Evolutionary conservation across 2,329 filamentous ascomycete genomes (phyloP).

Genomic region (Onygena corvina): DNA sequence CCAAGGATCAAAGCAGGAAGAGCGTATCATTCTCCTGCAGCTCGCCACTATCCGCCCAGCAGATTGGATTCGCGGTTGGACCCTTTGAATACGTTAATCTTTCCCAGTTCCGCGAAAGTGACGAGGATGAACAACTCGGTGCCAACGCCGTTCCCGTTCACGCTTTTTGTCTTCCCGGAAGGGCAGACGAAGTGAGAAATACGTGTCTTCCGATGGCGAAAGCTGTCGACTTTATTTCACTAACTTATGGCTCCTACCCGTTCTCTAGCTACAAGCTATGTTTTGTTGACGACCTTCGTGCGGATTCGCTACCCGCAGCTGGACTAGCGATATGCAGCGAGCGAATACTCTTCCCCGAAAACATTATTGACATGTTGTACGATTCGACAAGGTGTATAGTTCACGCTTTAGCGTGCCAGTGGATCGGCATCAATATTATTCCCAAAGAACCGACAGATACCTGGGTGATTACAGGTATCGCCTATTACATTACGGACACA

Average conservation of each 20-base stretch:
- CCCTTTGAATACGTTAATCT: slow-evolving; percentile 91
- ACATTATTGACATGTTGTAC: slow-evolving; percentile 74
- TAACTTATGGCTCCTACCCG: slow-evolving; percentile 80
- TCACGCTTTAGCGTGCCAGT: slow-evolving; percentile 77
- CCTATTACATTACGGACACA: slow-evolving; percentile 88
- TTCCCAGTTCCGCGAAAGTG: slow-evolving; percentile 74
- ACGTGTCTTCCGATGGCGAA: slow-evolving; percentile 73
- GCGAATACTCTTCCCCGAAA: slow-evolving; percentile 69
- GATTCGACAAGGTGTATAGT: slow-evolving; percentile 69
- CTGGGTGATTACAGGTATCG: slow-evolving; percentile 81
- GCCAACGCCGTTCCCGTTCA: slow-evolving; percentile 79
- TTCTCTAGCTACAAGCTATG: slow-evolving; percentile 86
- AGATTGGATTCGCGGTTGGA: slow-evolving; percentile 86
- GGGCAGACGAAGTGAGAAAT: slow-evolving; percentile 70
- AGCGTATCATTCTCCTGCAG: slow-evolving; percentile 72
- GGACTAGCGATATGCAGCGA: slow-evolving; percentile 81
- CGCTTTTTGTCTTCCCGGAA: slow-evolving; percentile 78
- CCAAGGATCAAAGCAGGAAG: slow-evolving; percentile 67
- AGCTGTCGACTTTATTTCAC: slow-evolving; percentile 81
- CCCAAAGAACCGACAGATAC: slow-evolving; percentile 67
- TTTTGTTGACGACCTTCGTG: slow-evolving; percentile 79
- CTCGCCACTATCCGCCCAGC: slow-evolving; percentile 66
- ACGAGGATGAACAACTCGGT: slow-evolving; percentile 82
- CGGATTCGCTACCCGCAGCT: slow-evolving; percentile 63
- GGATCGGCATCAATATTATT: slow-evolving; percentile 86